Base-by-base conservation (phyloP, 345 rosid genomes). In the Iberis pinnata region DNA sequence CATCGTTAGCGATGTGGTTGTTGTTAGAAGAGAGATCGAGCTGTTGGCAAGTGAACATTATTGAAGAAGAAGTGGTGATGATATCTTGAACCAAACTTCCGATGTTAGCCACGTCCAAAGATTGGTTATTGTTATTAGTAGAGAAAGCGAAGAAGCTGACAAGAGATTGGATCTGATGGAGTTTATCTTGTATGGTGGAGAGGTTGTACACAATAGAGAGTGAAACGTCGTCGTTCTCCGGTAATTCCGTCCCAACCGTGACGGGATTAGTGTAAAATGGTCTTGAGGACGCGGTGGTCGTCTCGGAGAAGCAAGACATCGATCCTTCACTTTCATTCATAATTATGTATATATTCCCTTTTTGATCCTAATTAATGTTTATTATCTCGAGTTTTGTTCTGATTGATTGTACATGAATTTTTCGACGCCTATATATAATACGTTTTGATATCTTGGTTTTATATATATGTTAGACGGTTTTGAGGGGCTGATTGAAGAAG, bases 31-130 rank as follows among this genome's bases (percentile, higher is more conserved):
- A 53, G 31, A 17, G 27, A 4, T 67, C 53, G 70, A 79, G 71
- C 44, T 83, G 93, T 43, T 89, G 95, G 75, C 83, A 83, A 25
- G 76, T 60, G 60, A 63, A 63, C 73, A 81, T 38, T 72, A 86
- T 73, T 1, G 97, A 77, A 48, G 97, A 78, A 4, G 97, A 78
- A 4, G 77, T 31, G 8, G 70, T 56, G 27, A 83, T 78, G 46
- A 86, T 75, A 36, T 83, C 89, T 69, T 83, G 88, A 64, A 86
- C 70, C 54, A 72, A 53, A 49, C 72, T 66, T 18, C 58, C 66
- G 41, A 83, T 65, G 71, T 53, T 78, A 29, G 81, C 64, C 15
- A 74, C 35, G 38, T 82, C 78, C 12, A 64, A 18, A 12, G 55
- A n/a, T 39, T 67, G 79, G 13, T 22, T 33, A 14, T 53, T 77